Percentiles rank a stretch among this genome's conserved stretches.
These are phyloP conservation scores for Ogataea parapolymorpha DNA, from an alignment of 805 yeast genomes.

Conservation along the genomic window DNA sequence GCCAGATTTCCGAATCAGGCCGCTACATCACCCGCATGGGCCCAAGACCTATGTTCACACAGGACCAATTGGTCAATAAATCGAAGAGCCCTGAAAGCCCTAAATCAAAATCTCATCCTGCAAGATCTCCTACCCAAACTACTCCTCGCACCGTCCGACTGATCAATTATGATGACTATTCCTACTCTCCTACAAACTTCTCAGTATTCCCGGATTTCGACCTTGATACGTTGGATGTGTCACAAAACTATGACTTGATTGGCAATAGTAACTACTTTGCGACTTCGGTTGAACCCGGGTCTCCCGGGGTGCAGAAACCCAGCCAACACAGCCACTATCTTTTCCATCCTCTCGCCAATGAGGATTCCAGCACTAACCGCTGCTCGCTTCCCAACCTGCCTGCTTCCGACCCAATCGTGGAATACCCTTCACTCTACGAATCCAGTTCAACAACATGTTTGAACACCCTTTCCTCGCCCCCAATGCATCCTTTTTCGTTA, in stretches of 20 bases:
- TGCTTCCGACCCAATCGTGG: conserved; percentile 20
- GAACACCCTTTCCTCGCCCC: conserved; percentile 12
- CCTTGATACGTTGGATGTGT: conserved; percentile 17
- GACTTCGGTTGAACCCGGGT: conserved; percentile 7
- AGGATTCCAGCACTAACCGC: conserved; percentile 3
- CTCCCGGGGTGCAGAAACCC: conserved; percentile 1
- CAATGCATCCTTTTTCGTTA: conserved; percentile 1
- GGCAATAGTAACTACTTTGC: conserved; percentile 7
- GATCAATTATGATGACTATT: conserved; percentile 17
- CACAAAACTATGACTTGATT: conserved; percentile 14
- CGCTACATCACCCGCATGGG: not conserved
- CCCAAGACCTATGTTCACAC: not conserved
- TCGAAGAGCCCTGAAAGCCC: conserved; percentile 8
- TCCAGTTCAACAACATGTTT: conserved; percentile 8
- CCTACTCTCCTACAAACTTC: conserved; percentile 20
- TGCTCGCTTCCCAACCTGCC: conserved; percentile 14
- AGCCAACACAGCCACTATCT: conserved; percentile 12
- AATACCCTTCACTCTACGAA: conserved; percentile 20
- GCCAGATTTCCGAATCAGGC: conserved; percentile 10
- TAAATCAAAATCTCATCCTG: conserved; percentile 1
- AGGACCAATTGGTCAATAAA: conserved; percentile 7
- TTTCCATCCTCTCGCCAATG: conserved; percentile 13
- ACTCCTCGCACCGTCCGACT: conserved; percentile 23
- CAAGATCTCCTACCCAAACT: conserved; percentile 10
- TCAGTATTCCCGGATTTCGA: conserved; percentile 24